These are phyloP conservation scores for Buddleja alternifolia DNA, from an alignment of 257 asterid species.

Conservation along the genomic window DNA sequence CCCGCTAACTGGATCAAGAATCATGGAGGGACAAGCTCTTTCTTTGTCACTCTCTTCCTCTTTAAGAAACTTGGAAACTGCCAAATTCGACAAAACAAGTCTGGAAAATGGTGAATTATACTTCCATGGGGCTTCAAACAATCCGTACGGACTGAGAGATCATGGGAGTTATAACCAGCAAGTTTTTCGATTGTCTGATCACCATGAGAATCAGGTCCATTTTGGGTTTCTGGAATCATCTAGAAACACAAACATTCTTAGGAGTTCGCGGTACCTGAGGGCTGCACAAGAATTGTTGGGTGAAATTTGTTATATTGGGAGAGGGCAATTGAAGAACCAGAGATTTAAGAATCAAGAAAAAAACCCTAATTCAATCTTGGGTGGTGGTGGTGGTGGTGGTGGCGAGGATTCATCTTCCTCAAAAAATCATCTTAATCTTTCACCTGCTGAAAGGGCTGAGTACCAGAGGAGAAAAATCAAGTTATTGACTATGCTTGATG, in stretches of 20 bases:
- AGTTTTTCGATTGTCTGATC: not conserved
- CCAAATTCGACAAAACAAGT: slow-evolving; percentile 48
- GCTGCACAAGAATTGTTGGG: slow-evolving; percentile 64
- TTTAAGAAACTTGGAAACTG: slow-evolving; percentile 44
- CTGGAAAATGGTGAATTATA: slow-evolving; percentile 40
- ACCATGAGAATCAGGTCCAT: slow-evolving; percentile 39
- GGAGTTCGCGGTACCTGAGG: slow-evolving; percentile 55
- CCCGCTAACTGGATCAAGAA: slow-evolving; percentile 31
- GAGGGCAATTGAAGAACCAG: slow-evolving; percentile 47
- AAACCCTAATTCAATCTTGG: slow-evolving; percentile 67
- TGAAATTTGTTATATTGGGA: slow-evolving; percentile 77
- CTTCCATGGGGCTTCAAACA: slow-evolving; percentile 29
- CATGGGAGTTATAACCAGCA: slow-evolving; percentile 15
- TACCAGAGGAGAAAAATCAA: slow-evolving; percentile 70
- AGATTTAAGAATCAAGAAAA: slow-evolving; percentile 35
- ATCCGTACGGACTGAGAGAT: slow-evolving; percentile 27
- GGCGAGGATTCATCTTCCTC: slow-evolving; percentile 28
- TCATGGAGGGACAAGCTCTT: slow-evolving; percentile 63
- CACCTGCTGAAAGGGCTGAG: slow-evolving; percentile 63
- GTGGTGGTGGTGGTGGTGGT: slow-evolving; percentile 24
- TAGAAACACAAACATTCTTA: slow-evolving; percentile 35
- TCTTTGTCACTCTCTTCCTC: slow-evolving; percentile 73
- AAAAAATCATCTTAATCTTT: slow-evolving; percentile 46
- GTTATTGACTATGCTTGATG: slow-evolving; percentile 78
- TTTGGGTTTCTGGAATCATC: slow-evolving; percentile 50